Evolutionary conservation across 495 filamentous ascomycete genomes (phyloP).

Genomic region (Aspergillus leporis): DNA sequence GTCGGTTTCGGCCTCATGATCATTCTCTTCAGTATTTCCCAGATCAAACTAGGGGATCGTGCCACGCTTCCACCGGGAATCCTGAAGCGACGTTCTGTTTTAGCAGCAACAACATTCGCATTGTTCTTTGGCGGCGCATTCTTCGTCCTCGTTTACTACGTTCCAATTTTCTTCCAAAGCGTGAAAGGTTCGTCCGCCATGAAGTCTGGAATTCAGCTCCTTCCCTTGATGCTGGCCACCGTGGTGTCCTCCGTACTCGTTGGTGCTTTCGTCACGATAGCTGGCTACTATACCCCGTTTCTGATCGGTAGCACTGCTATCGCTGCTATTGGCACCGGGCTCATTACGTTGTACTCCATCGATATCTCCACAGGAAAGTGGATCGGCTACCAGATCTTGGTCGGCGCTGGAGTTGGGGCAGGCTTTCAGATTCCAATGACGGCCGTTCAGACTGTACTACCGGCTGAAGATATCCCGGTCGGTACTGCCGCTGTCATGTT

Average conservation of each 20-base stretch:
- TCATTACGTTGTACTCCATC: conserved; percentile 50
- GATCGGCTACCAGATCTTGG: conserved; percentile 62
- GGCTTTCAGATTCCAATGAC: conserved; percentile 47
- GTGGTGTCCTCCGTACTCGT: conserved; percentile 32
- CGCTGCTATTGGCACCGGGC: conserved; percentile 60
- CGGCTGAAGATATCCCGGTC: background rate
- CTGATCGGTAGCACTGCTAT: conserved; percentile 57
- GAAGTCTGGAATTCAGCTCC: conserved; percentile 54
- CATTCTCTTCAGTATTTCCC: conserved; percentile 28
- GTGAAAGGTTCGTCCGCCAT: conserved; percentile 64
- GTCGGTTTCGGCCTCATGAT: conserved; percentile 34
- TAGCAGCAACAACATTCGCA: background rate
- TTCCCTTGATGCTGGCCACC: conserved; percentile 39
- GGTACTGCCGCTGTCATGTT: conserved; percentile 60
- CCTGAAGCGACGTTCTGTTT: conserved; percentile 15
- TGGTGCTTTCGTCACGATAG: conserved; percentile 55
- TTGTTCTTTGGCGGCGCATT: conserved; percentile 15
- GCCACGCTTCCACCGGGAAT: conserved; percentile 16
- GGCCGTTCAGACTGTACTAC: conserved; percentile 32
- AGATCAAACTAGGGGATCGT: conserved; percentile 2
- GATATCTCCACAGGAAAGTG: conserved; percentile 47
- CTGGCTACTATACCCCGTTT: conserved; percentile 72
- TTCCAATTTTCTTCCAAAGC: conserved; percentile 52
- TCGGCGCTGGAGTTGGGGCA: conserved; percentile 53
- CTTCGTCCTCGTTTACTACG: conserved; percentile 40